Percentiles rank a stretch among this genome's conserved stretches.
phyloP scores from a whole-genome alignment of 345 rosid species.

The Sonneratia caseolaris region DNA sequence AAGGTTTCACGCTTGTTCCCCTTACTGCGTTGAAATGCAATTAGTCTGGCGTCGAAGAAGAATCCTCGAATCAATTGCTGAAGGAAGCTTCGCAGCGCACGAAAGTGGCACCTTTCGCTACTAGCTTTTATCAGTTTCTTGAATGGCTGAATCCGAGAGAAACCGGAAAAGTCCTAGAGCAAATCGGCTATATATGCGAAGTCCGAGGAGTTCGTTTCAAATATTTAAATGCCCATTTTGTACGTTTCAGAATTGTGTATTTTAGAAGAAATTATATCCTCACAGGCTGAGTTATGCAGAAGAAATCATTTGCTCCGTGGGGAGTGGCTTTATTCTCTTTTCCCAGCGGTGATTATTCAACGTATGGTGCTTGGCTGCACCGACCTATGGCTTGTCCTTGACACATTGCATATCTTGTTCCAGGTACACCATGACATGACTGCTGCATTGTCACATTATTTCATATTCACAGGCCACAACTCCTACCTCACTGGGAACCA shows the following conservation, averaged over 20 bases:
- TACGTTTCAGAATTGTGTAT: too few species aligned
- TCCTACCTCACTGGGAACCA: constrained; percentile 97
- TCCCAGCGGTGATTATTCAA: not conserved
- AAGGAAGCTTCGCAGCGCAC: too few species aligned
- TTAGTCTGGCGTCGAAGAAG: too few species aligned
- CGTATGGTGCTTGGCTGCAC: not conserved
- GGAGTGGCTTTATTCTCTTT: not conserved
- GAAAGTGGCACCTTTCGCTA: too few species aligned
- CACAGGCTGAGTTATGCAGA: not conserved
- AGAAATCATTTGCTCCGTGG: not conserved
- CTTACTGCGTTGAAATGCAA: not conserved
- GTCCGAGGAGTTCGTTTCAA: too few species aligned
- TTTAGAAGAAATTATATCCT: not conserved
- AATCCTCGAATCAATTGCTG: too few species aligned
- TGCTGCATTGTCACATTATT: constrained; percentile 85
- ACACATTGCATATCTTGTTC: constrained; percentile 9
- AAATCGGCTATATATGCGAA: too few species aligned
- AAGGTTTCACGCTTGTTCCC: not conserved
- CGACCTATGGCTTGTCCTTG: not conserved
- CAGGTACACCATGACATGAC: constrained; percentile 93
- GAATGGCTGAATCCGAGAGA: too few species aligned
- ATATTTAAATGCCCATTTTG: too few species aligned
- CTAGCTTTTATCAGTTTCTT: too few species aligned
- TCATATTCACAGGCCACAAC: constrained; percentile 89
- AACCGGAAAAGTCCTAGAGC: too few species aligned